These are phyloP conservation scores for Venturia aucupariae DNA, from an alignment of 2,329 filamentous ascomycete genomes.

Conservation along the genomic window DNA sequence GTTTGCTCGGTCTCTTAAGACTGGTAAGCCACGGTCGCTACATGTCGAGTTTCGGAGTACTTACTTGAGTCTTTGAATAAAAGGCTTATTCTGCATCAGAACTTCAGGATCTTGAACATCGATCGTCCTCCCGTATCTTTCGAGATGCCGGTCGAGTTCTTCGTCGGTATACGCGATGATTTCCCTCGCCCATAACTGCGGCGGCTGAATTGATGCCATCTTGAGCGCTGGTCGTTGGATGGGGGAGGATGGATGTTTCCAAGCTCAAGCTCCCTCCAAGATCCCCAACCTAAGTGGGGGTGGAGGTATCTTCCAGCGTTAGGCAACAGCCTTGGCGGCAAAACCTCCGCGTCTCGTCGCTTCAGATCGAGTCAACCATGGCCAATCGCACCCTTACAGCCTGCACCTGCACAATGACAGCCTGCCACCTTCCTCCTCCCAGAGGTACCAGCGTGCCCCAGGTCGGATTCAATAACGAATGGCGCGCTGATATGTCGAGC, in stretches of 20 bases:
- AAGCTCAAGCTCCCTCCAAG: too few relatives aligned
- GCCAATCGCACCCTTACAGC: too few relatives aligned
- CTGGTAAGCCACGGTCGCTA: neutral
- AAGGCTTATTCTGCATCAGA: neutral
- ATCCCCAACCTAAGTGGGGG: too few relatives aligned
- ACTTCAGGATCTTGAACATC: slow-evolving; percentile 6
- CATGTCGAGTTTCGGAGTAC: neutral
- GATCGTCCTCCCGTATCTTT: neutral
- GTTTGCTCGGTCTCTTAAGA: slow-evolving; percentile 4
- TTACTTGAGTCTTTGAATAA: slow-evolving; percentile 14
- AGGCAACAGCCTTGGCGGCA: neutral
- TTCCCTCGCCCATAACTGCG: slow-evolving; percentile 1
- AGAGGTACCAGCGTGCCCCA: too few relatives aligned
- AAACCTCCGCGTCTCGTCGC: neutral
- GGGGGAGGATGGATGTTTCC: neutral
- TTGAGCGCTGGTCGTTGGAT: neutral
- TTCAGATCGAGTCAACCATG: neutral
- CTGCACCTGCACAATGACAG: too few relatives aligned
- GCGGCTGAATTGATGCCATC: neutral
- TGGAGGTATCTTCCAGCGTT: neutral
- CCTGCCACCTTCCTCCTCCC: too few relatives aligned
- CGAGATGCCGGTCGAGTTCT: neutral
- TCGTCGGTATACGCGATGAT: slow-evolving; percentile 8
- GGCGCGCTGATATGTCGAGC: too few relatives aligned
- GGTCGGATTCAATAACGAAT: too few relatives aligned